Evolutionary conservation across 805 yeast genomes (phyloP).

Genomic region (Kodamaea leandrae): DNA sequence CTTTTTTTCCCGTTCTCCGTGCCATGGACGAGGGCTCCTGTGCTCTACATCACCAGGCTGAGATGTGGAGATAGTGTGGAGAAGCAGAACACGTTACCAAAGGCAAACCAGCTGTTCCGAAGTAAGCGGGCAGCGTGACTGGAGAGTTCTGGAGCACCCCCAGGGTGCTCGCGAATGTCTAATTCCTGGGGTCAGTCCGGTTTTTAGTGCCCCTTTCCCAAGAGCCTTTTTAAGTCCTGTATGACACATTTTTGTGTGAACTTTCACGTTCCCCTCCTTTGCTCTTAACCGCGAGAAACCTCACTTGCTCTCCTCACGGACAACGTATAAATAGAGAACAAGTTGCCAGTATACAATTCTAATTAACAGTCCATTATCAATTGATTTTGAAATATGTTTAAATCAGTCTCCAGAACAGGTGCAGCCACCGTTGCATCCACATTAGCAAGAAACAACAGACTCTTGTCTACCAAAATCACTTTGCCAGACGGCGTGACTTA

Average conservation of each 20-base stretch:
- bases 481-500: slow-evolving; percentile 73
- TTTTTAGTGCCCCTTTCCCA: not conserved
- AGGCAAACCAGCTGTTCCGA: no score
- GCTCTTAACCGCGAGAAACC: slow-evolving; percentile 1
- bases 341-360: not conserved
- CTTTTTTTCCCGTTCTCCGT: no score
- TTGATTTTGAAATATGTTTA: slow-evolving; percentile 1
- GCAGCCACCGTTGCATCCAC: not conserved
- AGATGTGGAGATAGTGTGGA: no score
- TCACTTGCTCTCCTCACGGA: not conserved
- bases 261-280: slow-evolving; percentile 1
- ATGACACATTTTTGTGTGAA: slow-evolving; percentile 2
- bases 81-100: no score
- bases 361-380: not conserved
- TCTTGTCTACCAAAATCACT: slow-evolving; percentile 43
- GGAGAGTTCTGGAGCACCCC: no score
- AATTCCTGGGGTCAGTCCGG: no score
- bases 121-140: no score
- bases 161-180: no score
- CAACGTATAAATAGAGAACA: not conserved
- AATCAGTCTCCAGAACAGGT: slow-evolving; percentile 5
- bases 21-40: not conserved
- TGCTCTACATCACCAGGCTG: not conserved
- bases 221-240: not conserved
- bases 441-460: slow-evolving; percentile 2